These are phyloP conservation scores for Bruguiera sexangula DNA, from an alignment of 345 rosid species.

Conservation along the genomic window DNA sequence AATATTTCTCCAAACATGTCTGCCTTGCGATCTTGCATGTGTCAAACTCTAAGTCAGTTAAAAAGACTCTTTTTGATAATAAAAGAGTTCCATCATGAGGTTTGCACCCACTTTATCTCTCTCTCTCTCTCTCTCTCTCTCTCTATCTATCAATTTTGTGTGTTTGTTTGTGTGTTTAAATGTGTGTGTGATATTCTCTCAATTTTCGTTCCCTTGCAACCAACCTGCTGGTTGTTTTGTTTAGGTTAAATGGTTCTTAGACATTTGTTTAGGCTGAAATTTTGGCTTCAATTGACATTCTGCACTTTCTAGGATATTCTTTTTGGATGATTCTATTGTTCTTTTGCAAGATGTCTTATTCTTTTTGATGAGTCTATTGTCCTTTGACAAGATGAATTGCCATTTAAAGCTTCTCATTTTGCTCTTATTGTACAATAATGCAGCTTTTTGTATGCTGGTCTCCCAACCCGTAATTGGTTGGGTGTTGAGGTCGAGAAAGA, in stretches of 20 bases:
- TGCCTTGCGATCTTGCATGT: slow-evolving; percentile 25
- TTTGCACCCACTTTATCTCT: slow-evolving; percentile 25
- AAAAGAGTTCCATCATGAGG: slow-evolving; percentile 75
- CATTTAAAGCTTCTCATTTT: not conserved
- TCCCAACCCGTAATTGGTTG: not conserved
- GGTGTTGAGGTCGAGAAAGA: not conserved
- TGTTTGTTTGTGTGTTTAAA: too few species aligned
- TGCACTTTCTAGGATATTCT: too few species aligned
- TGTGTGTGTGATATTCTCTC: too few species aligned
- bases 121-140: too few species aligned
- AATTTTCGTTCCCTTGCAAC: too few species aligned
- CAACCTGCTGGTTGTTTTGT: too few species aligned
- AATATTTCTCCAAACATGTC: slow-evolving; percentile 23
- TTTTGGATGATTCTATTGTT: not conserved
- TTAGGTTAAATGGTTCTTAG: not conserved
- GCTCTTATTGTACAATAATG: not conserved
- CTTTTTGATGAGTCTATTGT: not conserved
- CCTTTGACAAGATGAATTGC: not conserved
- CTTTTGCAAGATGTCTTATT: not conserved
- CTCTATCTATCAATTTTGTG: too few species aligned
- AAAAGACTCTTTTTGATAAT: slow-evolving; percentile 38
- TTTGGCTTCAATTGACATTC: not conserved
- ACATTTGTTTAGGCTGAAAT: not conserved
- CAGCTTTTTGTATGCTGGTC: not conserved
- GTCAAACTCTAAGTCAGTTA: slow-evolving; percentile 34